Evolutionary conservation across 2,329 filamentous ascomycete genomes (phyloP).

Genomic region (Phialophora verrucosa): DNA sequence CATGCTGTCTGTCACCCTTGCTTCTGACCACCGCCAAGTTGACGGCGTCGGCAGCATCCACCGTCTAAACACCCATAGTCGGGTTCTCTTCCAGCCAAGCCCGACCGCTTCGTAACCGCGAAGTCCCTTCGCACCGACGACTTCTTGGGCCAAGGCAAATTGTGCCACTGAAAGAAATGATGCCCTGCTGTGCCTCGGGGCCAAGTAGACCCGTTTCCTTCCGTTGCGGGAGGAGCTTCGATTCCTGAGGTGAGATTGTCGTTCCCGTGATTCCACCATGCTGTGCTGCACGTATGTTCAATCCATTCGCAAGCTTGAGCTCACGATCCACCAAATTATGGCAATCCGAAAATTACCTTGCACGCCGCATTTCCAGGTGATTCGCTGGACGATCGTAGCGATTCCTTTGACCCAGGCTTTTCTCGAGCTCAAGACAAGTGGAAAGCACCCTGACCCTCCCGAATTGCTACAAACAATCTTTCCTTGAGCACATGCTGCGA

Average conservation of each 20-base stretch:
- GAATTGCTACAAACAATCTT: constrained; percentile 83
- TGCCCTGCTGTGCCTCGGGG: not conserved
- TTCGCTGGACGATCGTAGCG: not conserved
- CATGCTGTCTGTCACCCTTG: not conserved
- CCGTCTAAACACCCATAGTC: not conserved
- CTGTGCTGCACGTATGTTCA: not conserved
- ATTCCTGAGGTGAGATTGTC: not conserved
- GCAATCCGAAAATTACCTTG: not conserved
- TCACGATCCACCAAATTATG: not conserved
- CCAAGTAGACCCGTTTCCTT: not conserved
- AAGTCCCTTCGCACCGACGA: not conserved
- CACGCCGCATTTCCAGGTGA: not conserved
- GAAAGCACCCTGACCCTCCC: constrained; percentile 96
- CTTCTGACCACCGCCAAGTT: not conserved
- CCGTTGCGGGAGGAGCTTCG: too few relatives aligned
- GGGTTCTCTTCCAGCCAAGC: not conserved
- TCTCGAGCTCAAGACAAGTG: constrained; percentile 73
- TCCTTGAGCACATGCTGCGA: constrained; percentile 75
- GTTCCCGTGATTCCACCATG: not conserved
- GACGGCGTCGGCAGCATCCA: not conserved
- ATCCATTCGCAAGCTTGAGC: constrained; percentile 1
- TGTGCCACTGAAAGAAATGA: not conserved
- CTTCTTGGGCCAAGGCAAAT: not conserved
- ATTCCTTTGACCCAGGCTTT: not conserved
- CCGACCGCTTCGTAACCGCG: not conserved